Percentiles rank a stretch among this genome's conserved stretches.
Conservation (phyloP, 2,329 filamentous ascomycete species). For the Lasiodiplodia hormozganensis region DNA sequence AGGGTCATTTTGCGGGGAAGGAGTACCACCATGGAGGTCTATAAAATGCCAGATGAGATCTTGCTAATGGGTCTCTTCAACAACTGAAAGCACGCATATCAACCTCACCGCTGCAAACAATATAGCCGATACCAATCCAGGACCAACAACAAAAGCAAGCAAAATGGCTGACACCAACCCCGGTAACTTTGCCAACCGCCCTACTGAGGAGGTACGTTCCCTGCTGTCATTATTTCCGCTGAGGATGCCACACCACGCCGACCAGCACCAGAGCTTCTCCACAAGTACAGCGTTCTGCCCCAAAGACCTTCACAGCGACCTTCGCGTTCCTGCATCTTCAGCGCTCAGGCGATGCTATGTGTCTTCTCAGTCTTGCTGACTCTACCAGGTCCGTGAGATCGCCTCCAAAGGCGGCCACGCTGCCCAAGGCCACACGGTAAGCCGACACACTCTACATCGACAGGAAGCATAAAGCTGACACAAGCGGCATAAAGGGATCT, state of each 20-base stretch:
- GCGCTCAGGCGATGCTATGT: not conserved
- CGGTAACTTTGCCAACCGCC: slow-evolving; percentile 60
- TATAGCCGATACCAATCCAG: not conserved
- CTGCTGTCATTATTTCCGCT: not conserved
- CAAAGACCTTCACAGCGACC: not conserved
- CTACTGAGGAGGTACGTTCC: slow-evolving; percentile 50
- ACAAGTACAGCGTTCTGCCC: not conserved
- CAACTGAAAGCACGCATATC: slow-evolving; percentile 15
- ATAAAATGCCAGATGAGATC: slow-evolving; percentile 2
- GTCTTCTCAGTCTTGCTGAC: not conserved
- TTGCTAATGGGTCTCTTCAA: no score
- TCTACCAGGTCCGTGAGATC: slow-evolving; percentile 49
- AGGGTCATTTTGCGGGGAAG: not conserved
- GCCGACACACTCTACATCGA: slow-evolving; percentile 10
- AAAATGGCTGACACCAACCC: slow-evolving; percentile 53
- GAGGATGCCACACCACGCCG: not conserved
- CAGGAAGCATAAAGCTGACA: not conserved
- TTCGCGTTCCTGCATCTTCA: not conserved
- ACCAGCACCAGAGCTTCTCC: not conserved
- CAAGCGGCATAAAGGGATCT: not conserved
- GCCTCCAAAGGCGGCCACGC: slow-evolving; percentile 58
- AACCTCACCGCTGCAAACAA: slow-evolving; percentile 19
- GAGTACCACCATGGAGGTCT: not conserved
- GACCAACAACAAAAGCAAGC: not conserved
- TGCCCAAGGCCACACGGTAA: slow-evolving; percentile 36